Base-by-base conservation (phyloP, 441 rosid genomes). In the Pelargonium citronellum region DNA sequence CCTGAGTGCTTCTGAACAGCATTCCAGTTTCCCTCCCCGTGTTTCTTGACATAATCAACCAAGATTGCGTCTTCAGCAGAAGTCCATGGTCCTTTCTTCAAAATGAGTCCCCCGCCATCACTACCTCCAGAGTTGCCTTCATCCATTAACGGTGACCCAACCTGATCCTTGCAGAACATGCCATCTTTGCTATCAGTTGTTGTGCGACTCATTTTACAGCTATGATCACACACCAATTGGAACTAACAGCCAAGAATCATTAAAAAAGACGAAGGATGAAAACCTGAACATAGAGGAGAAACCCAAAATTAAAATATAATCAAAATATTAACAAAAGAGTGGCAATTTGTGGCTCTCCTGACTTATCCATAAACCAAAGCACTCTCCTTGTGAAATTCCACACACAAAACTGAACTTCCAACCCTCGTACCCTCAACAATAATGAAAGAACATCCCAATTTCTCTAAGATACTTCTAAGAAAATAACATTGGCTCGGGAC, bases 41-140 rank as follows among this genome's bases (percentile, higher is more conserved):
- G 96, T 82, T 86, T 92, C 83, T 83, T 88, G 27, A 95, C 98
- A 83, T 91, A 89, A 43, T 92, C 91, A 66, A 91, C 81, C 83
- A 95, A 83, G 75, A 95, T 89, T 12, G 85, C 87, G 73, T 95
- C 99, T 85, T 95, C 98, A 8, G 90, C 80, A 11, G 99, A 82
- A 2, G 99, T 91, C 99, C 99, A 95, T 2, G 99, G 99, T 22
- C 99, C 99, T 86, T 95, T 95, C 87, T 92, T 92, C 82, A 95
- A 78, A 74, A 69, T 75, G 73, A 49, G 41, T 55, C 88, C 80
- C 43, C 79, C 87, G 78, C 82, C 80, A 15, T 74, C 76, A 77
- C 79, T 81, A 69, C 83, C 90, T 69, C 82, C 80, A 22, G 69
- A 73, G 61, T 75, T 79, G 77, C 77, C 80, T 77, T 76, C 83